These are phyloP conservation scores for Cercospora berteroae DNA, from an alignment of 2,329 filamentous ascomycete species.

Conservation along the genomic window DNA sequence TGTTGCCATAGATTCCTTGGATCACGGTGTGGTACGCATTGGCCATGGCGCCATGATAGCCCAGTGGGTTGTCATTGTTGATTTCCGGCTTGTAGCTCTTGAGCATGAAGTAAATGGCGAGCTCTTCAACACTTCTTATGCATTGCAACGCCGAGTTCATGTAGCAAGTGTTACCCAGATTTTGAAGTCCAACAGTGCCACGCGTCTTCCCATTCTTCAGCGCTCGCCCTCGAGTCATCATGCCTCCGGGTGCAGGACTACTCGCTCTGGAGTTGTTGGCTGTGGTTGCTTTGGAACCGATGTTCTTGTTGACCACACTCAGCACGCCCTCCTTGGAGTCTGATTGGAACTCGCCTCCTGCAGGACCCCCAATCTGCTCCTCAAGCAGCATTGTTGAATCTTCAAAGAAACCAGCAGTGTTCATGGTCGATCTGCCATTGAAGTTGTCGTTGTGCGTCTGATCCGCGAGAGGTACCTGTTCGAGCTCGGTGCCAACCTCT, in stretches of 20 bases:
- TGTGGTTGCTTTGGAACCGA: constrained; percentile 39
- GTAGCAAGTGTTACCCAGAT: constrained; percentile 96
- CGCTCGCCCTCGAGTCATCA: constrained; percentile 68
- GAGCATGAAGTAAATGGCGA: constrained; percentile 84
- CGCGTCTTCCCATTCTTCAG: constrained; percentile 67
- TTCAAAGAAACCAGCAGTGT: constrained; percentile 64
- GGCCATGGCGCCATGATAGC: constrained; percentile 83
- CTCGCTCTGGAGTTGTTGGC: constrained; percentile 58
- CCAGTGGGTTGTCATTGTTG: constrained; percentile 80
- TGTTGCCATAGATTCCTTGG: constrained; percentile 72
- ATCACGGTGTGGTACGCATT: constrained; percentile 75
- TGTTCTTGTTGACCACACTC: constrained; percentile 49
- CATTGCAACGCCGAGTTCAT: constrained; percentile 98
- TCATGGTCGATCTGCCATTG: constrained; percentile 69
- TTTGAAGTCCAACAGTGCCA: constrained; percentile 80
- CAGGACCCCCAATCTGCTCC: constrained; percentile 61
- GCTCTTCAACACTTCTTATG: constrained; percentile 85
- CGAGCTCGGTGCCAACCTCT: constrained; percentile 61
- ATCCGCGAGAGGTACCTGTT: constrained; percentile 64
- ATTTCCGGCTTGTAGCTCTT: constrained; percentile 73
- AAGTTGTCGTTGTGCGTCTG: constrained; percentile 71
- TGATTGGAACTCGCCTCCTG: constrained; percentile 56
- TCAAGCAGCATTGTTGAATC: constrained; percentile 79
- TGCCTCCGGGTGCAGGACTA: constrained; percentile 62
- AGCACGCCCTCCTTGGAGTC: constrained; percentile 44